Evolutionary conservation across 2,329 filamentous ascomycete species (phyloP), one percentile per base, ranked within the genome.

Genomic region (Phialophora verrucosa): DNA sequence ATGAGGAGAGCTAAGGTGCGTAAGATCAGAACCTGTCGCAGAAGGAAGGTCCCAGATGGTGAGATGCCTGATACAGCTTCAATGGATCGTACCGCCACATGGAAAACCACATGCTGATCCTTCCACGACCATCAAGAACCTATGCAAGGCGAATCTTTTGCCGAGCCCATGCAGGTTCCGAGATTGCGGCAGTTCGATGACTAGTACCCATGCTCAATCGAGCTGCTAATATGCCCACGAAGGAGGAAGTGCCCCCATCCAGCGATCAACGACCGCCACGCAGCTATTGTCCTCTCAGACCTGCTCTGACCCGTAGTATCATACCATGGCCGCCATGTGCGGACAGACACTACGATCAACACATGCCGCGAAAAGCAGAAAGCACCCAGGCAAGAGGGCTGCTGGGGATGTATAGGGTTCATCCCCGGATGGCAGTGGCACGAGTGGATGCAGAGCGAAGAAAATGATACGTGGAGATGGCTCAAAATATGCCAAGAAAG

Each of bases 41-140:
- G 47, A 44, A 47, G 32, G 49, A 42, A 11, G 23, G 8, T 53
- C 47, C 20, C 29, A 31, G 23, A 11, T 8, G 53, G 11, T 31
- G 29, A n/a, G 53, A 55, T 20, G 29, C 12, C 14, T 55, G 53
- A 55, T 27, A 25, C 8, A 55, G 49, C 25, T 25, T 51, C 49
- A 11, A 51, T 8, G 49, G 25, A 27, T n/a, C 27, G 20, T 23
- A 11, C 20, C 8, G 12, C 47, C 47, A 51, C 47, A n/a, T 27
- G 47, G 20, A 17, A 27, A 23, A 3, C 47, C 20, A 17, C 8
- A 51, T 51, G 49, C 14, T 51, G 23, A 51, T 51, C 2, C 12
- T 23, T 27, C 8, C 38, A n/a, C 38, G 14, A 23, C 49, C 49
- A 5, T 51, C 23, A 20, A 49, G 10, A 3, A 5, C 17, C 1